Conservation (phyloP, 129 eudicot genomes). For the Mikania micrantha region DNA sequence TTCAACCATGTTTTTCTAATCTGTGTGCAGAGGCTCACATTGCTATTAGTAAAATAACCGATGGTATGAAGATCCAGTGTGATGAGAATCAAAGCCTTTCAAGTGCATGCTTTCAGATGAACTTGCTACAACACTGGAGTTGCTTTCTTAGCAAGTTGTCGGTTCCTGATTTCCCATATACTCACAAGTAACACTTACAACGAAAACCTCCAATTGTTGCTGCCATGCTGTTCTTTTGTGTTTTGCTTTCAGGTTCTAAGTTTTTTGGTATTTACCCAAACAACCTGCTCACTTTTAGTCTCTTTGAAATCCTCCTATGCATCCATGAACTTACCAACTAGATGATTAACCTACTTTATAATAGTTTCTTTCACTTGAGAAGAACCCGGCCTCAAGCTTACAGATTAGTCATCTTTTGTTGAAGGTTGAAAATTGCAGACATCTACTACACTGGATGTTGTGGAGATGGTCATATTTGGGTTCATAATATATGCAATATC, state of each 20-base stretch:
- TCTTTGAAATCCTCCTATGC: no score
- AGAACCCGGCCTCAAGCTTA: no score
- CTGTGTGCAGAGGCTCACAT: not conserved
- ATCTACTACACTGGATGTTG: no score
- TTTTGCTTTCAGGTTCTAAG: not conserved
- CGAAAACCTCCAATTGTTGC: not conserved
- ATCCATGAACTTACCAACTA: no score
- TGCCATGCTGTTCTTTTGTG: not conserved
- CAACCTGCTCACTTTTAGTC: no score
- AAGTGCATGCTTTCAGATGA: not conserved
- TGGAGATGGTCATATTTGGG: no score
- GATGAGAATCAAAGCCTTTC: not conserved
- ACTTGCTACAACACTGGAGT: not conserved
- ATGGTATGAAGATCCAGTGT: constrained; percentile 7
- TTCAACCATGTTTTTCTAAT: not conserved
- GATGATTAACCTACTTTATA: no score
- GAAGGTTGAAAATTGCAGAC: no score
- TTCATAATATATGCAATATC: no score
- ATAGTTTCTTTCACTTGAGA: no score
- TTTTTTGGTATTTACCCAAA: not conserved
- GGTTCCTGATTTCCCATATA: not conserved
- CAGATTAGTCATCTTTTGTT: no score
- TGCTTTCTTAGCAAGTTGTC: constrained; percentile 1
- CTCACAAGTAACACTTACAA: not conserved
- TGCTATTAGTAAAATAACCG: not conserved